Percentiles rank a stretch among this genome's conserved stretches.
phyloP scores from a whole-genome alignment of 108 stramenopile genomes.

The Conticribra weissflogii region DNA sequence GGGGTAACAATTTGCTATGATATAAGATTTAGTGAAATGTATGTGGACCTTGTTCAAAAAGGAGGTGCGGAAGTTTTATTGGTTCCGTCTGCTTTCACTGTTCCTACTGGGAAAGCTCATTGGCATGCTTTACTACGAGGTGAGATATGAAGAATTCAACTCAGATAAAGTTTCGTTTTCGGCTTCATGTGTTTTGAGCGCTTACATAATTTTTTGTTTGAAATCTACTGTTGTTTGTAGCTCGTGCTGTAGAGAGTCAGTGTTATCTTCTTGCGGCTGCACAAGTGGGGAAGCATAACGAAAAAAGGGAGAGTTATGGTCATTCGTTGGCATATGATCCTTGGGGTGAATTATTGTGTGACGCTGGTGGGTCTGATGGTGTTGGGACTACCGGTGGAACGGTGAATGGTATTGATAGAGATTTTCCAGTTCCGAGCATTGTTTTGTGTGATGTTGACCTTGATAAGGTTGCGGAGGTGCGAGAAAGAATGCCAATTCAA shows the following conservation, averaged over 20 bases:
- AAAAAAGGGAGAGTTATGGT: constrained; percentile 85
- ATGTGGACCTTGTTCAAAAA: constrained; percentile 56
- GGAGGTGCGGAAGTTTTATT: constrained; percentile 83
- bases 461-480: constrained; percentile 50
- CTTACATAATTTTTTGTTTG: neutral
- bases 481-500: constrained; percentile 85
- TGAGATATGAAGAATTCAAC: too few species aligned
- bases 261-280: constrained; percentile 97
- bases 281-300: constrained; percentile 89
- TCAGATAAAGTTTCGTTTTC: too few species aligned
- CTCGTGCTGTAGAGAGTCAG: constrained; percentile 96
- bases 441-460: constrained; percentile 71
- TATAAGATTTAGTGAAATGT: constrained; percentile 94
- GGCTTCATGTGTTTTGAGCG: neutral
- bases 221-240: constrained; percentile 24
- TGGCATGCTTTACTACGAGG: constrained; percentile 91
- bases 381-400: constrained; percentile 6
- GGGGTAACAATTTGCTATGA: constrained; percentile 97
- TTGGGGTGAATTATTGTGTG: constrained; percentile 67
- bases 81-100: constrained; percentile 94
- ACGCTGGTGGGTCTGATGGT: constrained; percentile 61
- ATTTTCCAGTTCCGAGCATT: constrained; percentile 58
- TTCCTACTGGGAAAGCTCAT: constrained; percentile 95
- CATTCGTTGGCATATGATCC: constrained; percentile 81
- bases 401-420: constrained; percentile 12